phyloP scores from a whole-genome alignment of 2,329 filamentous ascomycete genomes.

The Fusarium sacchari region DNA sequence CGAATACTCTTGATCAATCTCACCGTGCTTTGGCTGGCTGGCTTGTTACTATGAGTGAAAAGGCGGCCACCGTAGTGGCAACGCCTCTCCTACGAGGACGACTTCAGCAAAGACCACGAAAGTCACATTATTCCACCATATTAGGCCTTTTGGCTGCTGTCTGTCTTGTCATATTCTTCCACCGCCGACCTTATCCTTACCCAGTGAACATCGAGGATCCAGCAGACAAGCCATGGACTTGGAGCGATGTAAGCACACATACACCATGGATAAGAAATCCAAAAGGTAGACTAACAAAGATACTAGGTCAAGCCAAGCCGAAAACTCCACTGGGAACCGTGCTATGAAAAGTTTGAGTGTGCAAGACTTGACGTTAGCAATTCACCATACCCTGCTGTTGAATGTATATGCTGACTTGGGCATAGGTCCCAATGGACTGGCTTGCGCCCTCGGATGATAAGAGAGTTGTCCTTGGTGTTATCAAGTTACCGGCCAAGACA shows the following conservation, averaged over 20 bases:
- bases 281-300: not conserved
- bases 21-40: not conserved
- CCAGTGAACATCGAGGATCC: not conserved
- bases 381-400: not conserved
- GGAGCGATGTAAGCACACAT: conserved; percentile 35
- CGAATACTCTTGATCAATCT: not conserved
- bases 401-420: not conserved
- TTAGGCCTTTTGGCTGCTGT: conserved; percentile 34
- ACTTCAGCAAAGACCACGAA: conserved; percentile 8
- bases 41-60: conserved; percentile 30
- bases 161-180: conserved; percentile 35
- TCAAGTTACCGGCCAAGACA: conserved; percentile 47
- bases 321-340: conserved; percentile 46
- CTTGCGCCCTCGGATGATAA: conserved; percentile 41
- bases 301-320: conserved; percentile 49
- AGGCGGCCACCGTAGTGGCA: conserved; percentile 13
- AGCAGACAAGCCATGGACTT: conserved; percentile 38
- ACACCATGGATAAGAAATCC: not conserved
- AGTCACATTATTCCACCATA: conserved; percentile 1
- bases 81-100: conserved; percentile 22
- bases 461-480: conserved; percentile 48
- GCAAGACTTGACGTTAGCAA: conserved; percentile 48
- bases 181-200: conserved; percentile 21
- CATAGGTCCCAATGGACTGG: conserved; percentile 51
- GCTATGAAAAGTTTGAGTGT: conserved; percentile 48